A percentile compares a stretch with the other conserved stretches of the same genome.
Evolutionary conservation across 768 basidiomycete genomes (phyloP).

Genomic region (Rubroboletus satanas): DNA sequence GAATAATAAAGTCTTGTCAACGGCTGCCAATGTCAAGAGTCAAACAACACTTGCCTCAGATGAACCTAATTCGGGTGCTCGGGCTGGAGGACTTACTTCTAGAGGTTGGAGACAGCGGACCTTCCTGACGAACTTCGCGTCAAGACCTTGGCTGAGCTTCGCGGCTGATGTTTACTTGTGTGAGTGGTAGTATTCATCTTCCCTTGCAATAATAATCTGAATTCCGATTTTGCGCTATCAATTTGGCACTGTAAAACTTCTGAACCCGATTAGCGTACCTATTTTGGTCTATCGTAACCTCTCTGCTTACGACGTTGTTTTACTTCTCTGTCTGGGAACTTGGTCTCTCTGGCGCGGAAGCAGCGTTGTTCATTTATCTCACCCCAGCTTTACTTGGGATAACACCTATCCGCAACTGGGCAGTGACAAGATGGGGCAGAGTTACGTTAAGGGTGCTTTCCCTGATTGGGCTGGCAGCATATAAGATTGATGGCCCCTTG

Average conservation of each 20-base stretch:
- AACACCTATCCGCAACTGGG: constrained; percentile 42
- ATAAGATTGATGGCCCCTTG: constrained; percentile 45
- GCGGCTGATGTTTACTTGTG: constrained; percentile 54
- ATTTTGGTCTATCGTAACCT: constrained; percentile 82
- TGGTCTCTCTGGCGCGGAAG: constrained; percentile 77
- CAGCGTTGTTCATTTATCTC: constrained; percentile 66
- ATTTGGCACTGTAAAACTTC: not conserved
- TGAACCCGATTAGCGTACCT: constrained; percentile 52
- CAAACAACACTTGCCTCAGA: not conserved
- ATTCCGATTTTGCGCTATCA: not conserved
- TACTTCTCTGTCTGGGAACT: constrained; percentile 93
- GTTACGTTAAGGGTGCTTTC: constrained; percentile 46
- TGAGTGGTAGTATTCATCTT: constrained; percentile 25
- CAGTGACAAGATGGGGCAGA: constrained; percentile 46
- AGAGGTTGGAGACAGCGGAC: not conserved
- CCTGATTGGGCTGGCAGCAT: constrained; percentile 52
- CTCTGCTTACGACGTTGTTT: constrained; percentile 75
- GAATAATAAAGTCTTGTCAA: not conserved
- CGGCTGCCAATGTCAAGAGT: not conserved
- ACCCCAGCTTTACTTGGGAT: constrained; percentile 62
- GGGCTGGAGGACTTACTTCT: not conserved
- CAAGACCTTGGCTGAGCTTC: constrained; percentile 32
- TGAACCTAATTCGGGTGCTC: not conserved
- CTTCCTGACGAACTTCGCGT: not conserved
- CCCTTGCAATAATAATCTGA: constrained; percentile 3